Evolutionary conservation across 2,329 filamentous ascomycete genomes (phyloP).

Genomic region (Arthroderma sp.): DNA sequence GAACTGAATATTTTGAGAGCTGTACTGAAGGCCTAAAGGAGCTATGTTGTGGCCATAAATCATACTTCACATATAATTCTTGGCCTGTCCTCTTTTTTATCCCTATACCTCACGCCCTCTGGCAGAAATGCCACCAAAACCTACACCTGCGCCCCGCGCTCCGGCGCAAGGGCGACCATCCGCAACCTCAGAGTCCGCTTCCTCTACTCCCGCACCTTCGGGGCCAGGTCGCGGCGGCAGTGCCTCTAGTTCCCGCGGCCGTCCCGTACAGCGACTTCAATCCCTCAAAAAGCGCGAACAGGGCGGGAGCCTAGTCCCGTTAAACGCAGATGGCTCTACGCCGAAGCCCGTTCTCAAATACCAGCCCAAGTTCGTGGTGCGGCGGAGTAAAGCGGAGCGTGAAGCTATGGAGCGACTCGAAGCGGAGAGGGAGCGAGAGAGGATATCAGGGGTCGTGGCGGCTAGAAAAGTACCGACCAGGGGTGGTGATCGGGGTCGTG

Average conservation of each 20-base stretch:
- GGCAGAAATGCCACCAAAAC: slow-evolving; percentile 7
- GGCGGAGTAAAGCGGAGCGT: slow-evolving; percentile 34
- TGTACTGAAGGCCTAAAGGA: too few relatives aligned
- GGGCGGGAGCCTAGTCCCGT: slow-evolving; percentile 24
- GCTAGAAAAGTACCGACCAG: slow-evolving; percentile 2
- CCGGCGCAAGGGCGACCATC: slow-evolving; percentile 1
- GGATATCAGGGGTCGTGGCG: slow-evolving; percentile 28
- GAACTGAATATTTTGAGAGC: too few relatives aligned
- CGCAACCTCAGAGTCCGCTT: slow-evolving; percentile 1
- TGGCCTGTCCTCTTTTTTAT: neutral
- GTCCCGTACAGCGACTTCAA: slow-evolving; percentile 29
- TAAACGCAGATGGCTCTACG: slow-evolving; percentile 17
- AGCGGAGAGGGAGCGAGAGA: slow-evolving; percentile 26
- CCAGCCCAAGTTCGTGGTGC: slow-evolving; percentile 28
- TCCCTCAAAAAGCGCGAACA: slow-evolving; percentile 28
- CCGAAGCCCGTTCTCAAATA: slow-evolving; percentile 30
- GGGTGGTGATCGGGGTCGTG: slow-evolving; percentile 12
- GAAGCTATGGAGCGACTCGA: slow-evolving; percentile 31
- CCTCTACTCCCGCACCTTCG: slow-evolving; percentile 3
- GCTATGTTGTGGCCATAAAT: too few relatives aligned
- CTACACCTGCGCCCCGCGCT: slow-evolving; percentile 3
- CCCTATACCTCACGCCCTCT: neutral
- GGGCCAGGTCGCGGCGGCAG: neutral
- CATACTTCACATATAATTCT: neutral
- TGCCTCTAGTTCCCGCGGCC: slow-evolving; percentile 6